A percentile compares a stretch with the other conserved stretches of the same genome.
Evolutionary conservation across 192 early-diverging fungal species (phyloP).

Genomic region (Glomus cerebriforme): DNA sequence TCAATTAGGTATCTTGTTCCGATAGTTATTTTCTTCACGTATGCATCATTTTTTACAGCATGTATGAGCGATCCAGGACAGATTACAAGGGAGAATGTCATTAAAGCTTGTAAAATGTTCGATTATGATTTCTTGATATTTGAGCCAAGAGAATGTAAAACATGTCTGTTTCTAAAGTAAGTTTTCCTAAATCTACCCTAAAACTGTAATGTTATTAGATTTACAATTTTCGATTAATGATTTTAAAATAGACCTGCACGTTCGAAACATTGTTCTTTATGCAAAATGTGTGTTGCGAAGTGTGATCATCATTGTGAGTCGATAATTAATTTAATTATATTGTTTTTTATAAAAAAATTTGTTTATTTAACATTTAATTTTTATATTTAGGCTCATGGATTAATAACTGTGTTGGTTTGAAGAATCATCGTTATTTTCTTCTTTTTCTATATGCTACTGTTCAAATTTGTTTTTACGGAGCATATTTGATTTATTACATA

Average conservation of each 20-base stretch:
- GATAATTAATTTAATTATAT: neutral
- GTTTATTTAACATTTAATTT: neutral
- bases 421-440: slow-evolving; percentile 57
- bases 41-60: slow-evolving; percentile 49
- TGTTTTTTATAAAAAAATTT: neutral
- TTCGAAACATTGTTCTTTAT: slow-evolving; percentile 60
- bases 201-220: neutral
- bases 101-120: slow-evolving; percentile 44
- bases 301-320: slow-evolving; percentile 55
- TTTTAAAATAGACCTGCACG: slow-evolving; percentile 48
- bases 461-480: slow-evolving; percentile 53
- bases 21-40: slow-evolving; percentile 45
- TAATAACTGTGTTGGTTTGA: slow-evolving; percentile 56
- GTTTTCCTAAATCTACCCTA: neutral
- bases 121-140: slow-evolving; percentile 51
- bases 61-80: slow-evolving; percentile 49
- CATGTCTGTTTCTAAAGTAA: slow-evolving; percentile 57
- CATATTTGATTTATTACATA: slow-evolving; percentile 47
- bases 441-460: slow-evolving; percentile 49
- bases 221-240: neutral
- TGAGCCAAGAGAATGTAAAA: slow-evolving; percentile 51
- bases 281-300: slow-evolving; percentile 51
- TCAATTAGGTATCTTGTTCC: slow-evolving; percentile 45
- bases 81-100: slow-evolving; percentile 46
- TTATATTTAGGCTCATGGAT: slow-evolving; percentile 47